Evolutionary conservation across 177 flowering plant species (phyloP), one percentile per base, ranked within the genome.

Genomic region (Vitis hybrid): DNA sequence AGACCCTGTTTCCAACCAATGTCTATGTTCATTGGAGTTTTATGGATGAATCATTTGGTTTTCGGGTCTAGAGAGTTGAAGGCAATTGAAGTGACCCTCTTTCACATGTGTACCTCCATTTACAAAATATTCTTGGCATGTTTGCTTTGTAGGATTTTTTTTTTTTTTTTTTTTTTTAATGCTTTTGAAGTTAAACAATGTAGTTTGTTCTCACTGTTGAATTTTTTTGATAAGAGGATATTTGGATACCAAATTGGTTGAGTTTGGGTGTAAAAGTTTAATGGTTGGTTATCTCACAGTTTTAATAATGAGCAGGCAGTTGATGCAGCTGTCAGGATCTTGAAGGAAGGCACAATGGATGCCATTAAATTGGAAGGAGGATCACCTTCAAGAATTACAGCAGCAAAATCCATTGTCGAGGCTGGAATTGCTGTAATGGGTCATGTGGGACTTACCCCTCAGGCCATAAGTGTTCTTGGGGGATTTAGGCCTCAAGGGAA

Each of bases 341-440:
- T 95, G 51, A 95, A 95, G 81, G 99, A 95, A 85, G 98, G 99
- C 58, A 92, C 87, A 12, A 93, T 95, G 99, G 99, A 95, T 82
- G 97, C 97, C 3, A 91, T 95, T 56, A 95, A 95, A 80, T 56
- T 95, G 74, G 99, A 93, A 84, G 99, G 95, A 79, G 98, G 97
- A 2, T 82, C 95, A 14, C 88, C 89, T 60, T 89, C 97, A 16
- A 85, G 97, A 78, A 89, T 93, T n/a, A 73, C 84, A 7, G 97
- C 95, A 11, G 99, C 98, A 8, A 93, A 86, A 78, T 82, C 91
- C 29, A 92, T 96, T 68, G 97, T 93, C 12, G 97, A 93, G 77
- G 92, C 98, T 14, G 99, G 98, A 45, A 92, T 96, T 84, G 99
- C 98, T 0, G 98, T 93, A 26, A 95, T 95, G 87, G 98, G 99